Evolutionary conservation across 2,329 filamentous ascomycete species (phyloP).

Genomic region (Akanthomyces uredinophilus): DNA sequence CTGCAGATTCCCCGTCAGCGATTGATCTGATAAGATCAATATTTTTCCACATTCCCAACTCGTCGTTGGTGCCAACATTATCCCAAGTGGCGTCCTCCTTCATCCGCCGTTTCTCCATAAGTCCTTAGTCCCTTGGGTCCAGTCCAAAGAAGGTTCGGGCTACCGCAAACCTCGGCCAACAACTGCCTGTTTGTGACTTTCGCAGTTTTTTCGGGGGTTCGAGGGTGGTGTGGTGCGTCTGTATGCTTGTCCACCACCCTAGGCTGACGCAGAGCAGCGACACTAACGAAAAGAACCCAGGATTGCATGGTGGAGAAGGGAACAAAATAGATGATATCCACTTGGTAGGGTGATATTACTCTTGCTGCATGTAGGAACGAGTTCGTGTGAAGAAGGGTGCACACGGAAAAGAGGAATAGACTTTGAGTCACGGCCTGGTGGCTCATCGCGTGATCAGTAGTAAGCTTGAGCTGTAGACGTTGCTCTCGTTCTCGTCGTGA

Average conservation of each 20-base stretch:
- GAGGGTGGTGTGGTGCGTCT: neutral
- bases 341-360: slow-evolving; percentile 9
- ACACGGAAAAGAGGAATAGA: neutral
- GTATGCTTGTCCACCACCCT: neutral
- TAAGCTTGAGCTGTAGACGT: neutral
- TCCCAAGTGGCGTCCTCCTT: neutral
- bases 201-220: neutral
- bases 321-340: neutral
- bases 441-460: neutral
- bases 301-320: slow-evolving; percentile 3
- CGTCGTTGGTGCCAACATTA: neutral
- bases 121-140: neutral
- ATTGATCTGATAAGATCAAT: slow-evolving; percentile 15
- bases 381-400: neutral
- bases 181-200: neutral
- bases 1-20: neutral
- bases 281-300: neutral
- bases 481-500: neutral
- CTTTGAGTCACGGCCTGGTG: neutral
- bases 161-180: slow-evolving; percentile 1
- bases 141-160: slow-evolving; percentile 3
- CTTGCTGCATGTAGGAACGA: slow-evolving; percentile 1
- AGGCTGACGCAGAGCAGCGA: neutral
- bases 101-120: neutral
- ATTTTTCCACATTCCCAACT: neutral